phyloP scores from a whole-genome alignment of 1,139 yeast species.

The Geotrichum bryndzae region DNA sequence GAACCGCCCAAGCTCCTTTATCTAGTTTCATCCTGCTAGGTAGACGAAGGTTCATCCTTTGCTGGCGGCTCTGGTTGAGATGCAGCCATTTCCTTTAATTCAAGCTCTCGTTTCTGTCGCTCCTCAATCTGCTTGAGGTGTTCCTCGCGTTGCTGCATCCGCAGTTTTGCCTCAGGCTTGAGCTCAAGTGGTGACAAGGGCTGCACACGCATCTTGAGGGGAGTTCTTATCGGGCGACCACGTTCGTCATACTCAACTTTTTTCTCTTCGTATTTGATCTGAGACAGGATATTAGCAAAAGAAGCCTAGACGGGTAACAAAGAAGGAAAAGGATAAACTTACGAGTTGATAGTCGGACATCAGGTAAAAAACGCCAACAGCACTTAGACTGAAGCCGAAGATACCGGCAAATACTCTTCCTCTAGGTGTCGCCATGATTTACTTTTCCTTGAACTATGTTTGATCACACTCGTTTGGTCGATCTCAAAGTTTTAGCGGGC shows the following conservation, averaged over 20 bases:
- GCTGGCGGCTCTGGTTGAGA: not conserved
- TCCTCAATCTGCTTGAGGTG: not conserved
- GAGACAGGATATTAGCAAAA: not conserved
- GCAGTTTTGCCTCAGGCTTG: constrained; percentile 33
- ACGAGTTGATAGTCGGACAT: constrained; percentile 18
- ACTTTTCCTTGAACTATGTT: not conserved
- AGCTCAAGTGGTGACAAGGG: constrained; percentile 36
- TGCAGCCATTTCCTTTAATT: not conserved
- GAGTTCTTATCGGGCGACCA: constrained; percentile 26
- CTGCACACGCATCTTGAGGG: constrained; percentile 34
- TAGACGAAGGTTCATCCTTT: not conserved
- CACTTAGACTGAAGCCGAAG: constrained; percentile 11
- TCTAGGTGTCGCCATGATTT: constrained; percentile 9
- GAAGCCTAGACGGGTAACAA: not conserved
- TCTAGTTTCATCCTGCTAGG: not conserved
- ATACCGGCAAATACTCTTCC: constrained; percentile 17
- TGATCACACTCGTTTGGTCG: not conserved
- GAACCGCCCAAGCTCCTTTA: not conserved
- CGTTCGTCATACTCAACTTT: constrained; percentile 26
- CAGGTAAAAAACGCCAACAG: constrained; percentile 11
- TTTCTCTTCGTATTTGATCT: constrained; percentile 17
- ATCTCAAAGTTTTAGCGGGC: too few relatives aligned
- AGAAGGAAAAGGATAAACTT: not conserved
- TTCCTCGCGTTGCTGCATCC: constrained; percentile 11
- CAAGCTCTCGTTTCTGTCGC: not conserved